Percentiles rank a stretch among this genome's conserved stretches.
Conservation (phyloP, 345 rosid species). For the Acer campestre region DNA sequence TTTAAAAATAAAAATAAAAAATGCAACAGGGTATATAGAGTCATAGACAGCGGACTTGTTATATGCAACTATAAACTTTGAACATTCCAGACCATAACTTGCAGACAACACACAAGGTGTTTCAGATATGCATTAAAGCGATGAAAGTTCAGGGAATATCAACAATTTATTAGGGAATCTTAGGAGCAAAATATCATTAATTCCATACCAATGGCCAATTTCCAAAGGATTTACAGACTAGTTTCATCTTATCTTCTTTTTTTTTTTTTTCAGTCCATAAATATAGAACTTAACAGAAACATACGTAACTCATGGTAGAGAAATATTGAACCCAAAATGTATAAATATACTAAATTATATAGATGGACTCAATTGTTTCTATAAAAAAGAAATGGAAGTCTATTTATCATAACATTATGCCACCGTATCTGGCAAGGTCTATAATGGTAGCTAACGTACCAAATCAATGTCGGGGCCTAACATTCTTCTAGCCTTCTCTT, state of each 20-base stretch:
- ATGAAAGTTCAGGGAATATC: neutral
- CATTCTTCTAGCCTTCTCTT: constrained; percentile 86
- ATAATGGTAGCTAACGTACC: constrained; percentile 45
- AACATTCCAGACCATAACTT: neutral
- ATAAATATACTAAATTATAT: neutral
- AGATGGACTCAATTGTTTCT: neutral
- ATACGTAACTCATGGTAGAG: neutral
- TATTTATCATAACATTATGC: neutral
- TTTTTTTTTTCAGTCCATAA: neutral
- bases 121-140: neutral
- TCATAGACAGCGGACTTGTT: neutral
- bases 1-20: no score
- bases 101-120: neutral
- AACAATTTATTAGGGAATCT: neutral
- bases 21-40: neutral
- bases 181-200: neutral
- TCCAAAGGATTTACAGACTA: neutral
- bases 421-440: neutral
- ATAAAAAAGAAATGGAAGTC: neutral
- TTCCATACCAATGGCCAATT: neutral
- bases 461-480: constrained; percentile 76
- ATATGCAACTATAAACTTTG: neutral
- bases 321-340: neutral
- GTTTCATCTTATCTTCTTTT: neutral
- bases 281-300: neutral